These are phyloP conservation scores for Sarocladium oryzae DNA, from an alignment of 2,329 filamentous ascomycete genomes.

Conservation along the genomic window DNA sequence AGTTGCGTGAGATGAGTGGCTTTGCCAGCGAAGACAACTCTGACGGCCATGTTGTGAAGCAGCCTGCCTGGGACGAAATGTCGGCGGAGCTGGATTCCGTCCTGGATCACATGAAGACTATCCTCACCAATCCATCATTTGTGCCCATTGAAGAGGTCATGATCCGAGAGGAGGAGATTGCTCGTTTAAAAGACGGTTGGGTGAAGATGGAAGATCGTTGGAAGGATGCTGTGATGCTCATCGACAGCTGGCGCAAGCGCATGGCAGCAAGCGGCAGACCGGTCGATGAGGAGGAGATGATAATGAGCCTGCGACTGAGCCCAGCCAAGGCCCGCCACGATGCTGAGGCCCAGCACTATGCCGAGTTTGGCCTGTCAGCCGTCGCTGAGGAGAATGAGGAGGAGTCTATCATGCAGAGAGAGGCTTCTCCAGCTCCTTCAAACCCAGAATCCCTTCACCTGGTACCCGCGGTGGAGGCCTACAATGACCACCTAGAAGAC, in stretches of 20 bases:
- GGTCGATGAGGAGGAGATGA: slow-evolving; percentile 61
- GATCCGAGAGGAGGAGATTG: slow-evolving; percentile 86
- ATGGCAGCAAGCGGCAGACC: slow-evolving; percentile 66
- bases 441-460: slow-evolving; percentile 14
- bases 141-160: slow-evolving; percentile 93
- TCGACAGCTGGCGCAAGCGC: slow-evolving; percentile 84
- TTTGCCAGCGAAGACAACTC: slow-evolving; percentile 27
- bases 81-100: slow-evolving; percentile 68
- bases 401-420: slow-evolving; percentile 14
- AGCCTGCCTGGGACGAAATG: slow-evolving; percentile 55
- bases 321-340: slow-evolving; percentile 50
- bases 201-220: slow-evolving; percentile 89
- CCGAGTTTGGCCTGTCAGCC: slow-evolving; percentile 34
- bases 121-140: slow-evolving; percentile 93
- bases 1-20: slow-evolving; percentile 63
- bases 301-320: slow-evolving; percentile 60
- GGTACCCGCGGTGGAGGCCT: slow-evolving; percentile 16
- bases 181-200: slow-evolving; percentile 75
- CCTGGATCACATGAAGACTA: slow-evolving; percentile 70
- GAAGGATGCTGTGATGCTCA: slow-evolving; percentile 83
- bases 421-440: slow-evolving; percentile 22
- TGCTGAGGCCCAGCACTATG: slow-evolving; percentile 35
- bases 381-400: slow-evolving; percentile 42
- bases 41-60: slow-evolving; percentile 25
- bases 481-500: slow-evolving; percentile 28